Evolutionary conservation across 306 rosid genomes (phyloP), one percentile per base, ranked within the genome.

Genomic region (Fragaria nilgerrensis): DNA sequence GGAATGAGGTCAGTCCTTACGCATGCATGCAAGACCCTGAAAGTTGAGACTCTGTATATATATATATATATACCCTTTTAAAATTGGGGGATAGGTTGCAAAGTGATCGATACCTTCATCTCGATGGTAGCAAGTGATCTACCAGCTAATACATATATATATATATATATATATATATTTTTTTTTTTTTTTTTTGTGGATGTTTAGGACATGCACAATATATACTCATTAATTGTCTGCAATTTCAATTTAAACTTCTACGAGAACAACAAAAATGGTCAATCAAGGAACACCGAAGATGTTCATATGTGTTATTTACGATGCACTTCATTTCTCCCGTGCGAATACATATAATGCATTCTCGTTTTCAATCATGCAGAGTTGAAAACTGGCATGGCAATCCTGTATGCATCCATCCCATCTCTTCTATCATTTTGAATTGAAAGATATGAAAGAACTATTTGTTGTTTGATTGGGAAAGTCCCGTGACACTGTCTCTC

Each of bases 401-500:
- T 71, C 50, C 37, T 20, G 72, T 64, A 48, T 71, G 36, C 36
- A 32, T 32, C 36, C 36, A 32, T 32, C 36, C 36, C 36, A 32
- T 7, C 9, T 41, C 44, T 41, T 20, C 13, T 12, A 16, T 3
- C 22, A 72, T 78, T 47, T 44, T 9, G 44, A 43, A n/a, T 25
- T 19, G 20, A 32, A 44, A 58, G 48, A 68, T 48, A 32, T 29
- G 4, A 23, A 22, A 14, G 7, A 62, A 59, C 66, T 1, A 25
- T 34, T 47, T 20, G 5, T 37, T 52, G 47, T 67, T 39, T 65
- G 65, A 66, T 75, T 75, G 67, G 76, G 66, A 61, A 75, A 79
- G 77, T 5, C 84, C 70, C 83, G 77, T 83, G 82, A 75, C 83
- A 75, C 63, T 68, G 70, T 78, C 74, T 75, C 83, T 63, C 72